These are phyloP conservation scores for Eimeria necatrix DNA, from an alignment of 169 alveolate genomes.

Conservation along the genomic window DNA sequence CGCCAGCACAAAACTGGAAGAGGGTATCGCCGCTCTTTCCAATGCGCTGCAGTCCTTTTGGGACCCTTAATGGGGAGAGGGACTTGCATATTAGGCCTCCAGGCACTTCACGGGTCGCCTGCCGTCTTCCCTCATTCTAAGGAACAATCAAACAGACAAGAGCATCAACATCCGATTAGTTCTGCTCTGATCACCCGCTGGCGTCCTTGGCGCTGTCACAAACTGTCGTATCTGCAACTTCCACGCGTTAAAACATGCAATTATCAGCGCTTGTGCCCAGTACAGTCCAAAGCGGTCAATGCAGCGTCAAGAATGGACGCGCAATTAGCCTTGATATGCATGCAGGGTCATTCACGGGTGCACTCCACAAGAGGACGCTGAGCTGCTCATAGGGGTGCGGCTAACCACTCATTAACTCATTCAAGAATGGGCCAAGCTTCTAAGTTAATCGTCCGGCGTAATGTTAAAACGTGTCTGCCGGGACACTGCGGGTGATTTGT, in stretches of 20 bases:
- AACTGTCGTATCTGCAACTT: conserved; percentile 15
- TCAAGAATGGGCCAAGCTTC: neutral
- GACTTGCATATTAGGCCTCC: neutral
- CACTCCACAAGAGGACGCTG: no score
- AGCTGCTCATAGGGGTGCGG: no score
- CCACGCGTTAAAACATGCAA: neutral
- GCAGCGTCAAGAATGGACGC: neutral
- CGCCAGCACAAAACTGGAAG: conserved; percentile 1
- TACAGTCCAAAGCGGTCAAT: neutral
- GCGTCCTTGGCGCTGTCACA: conserved; percentile 23
- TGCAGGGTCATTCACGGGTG: neutral
- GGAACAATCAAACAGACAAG: neutral
- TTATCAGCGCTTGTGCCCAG: neutral
- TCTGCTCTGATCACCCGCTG: conserved; percentile 34
- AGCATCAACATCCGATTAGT: neutral
- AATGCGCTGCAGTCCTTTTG: conserved; percentile 49
- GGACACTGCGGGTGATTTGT: conserved; percentile 62
- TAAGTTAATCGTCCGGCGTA: conserved; percentile 19
- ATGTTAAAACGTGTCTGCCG: conserved; percentile 70
- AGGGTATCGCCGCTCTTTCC: neutral
- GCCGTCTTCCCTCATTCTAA: conserved; percentile 67
- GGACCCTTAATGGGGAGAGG: neutral
- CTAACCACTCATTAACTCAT: neutral
- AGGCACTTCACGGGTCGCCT: conserved; percentile 62
- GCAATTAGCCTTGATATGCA: neutral